Conservation (phyloP, 2,329 filamentous ascomycete species). For the Fusarium sp. region DNA sequence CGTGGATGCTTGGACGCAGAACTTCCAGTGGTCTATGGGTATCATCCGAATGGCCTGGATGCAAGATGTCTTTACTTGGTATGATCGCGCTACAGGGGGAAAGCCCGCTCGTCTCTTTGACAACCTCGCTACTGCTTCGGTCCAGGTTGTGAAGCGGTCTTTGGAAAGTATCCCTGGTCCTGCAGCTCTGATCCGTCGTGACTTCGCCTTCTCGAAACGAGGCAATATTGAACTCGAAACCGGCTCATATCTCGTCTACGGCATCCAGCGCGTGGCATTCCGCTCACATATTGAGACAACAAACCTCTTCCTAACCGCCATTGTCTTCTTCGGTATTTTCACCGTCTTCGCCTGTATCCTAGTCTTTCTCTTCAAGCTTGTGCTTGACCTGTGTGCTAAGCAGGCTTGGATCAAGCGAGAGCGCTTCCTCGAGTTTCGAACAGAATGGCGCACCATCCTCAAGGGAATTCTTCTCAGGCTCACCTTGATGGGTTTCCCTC, state of each 20-base stretch:
- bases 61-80: constrained; percentile 92
- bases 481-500: constrained; percentile 88
- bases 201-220: constrained; percentile 63
- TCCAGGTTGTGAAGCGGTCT: constrained; percentile 77
- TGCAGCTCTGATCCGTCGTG: constrained; percentile 61
- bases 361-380: constrained; percentile 80
- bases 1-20: constrained; percentile 92
- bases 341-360: constrained; percentile 76
- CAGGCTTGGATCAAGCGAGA: constrained; percentile 81
- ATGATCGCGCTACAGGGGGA: constrained; percentile 91
- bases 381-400: constrained; percentile 79
- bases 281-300: constrained; percentile 83
- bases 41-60: constrained; percentile 87
- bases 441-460: constrained; percentile 89
- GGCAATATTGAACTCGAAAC: constrained; percentile 62
- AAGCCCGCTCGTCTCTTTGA: constrained; percentile 82
- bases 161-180: constrained; percentile 52
- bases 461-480: constrained; percentile 94
- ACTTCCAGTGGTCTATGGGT: constrained; percentile 98
- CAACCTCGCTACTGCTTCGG: constrained; percentile 76
- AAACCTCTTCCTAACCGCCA: constrained; percentile 91
- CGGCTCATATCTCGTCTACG: constrained; percentile 72
- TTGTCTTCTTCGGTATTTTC: constrained; percentile 88
- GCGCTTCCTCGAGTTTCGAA: constrained; percentile 91
- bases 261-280: constrained; percentile 93